A percentile compares a stretch with the other conserved stretches of the same genome.
Conservation (phyloP, 805 yeast species). For the Maudiozyma saulgeensis region DNA sequence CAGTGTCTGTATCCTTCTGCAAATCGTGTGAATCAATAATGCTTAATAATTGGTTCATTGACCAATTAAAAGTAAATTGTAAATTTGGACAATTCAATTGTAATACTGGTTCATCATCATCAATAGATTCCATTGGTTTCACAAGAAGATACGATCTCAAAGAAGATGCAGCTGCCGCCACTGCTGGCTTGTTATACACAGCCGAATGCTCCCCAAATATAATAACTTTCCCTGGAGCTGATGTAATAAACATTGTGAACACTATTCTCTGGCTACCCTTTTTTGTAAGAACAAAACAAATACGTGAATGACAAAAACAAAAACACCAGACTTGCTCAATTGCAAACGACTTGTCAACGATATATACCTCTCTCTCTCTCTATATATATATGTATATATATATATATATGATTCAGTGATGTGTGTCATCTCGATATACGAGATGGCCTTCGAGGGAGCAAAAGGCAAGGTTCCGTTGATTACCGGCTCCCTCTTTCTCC, state of each 20-base stretch:
- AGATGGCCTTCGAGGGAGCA: too few relatives aligned
- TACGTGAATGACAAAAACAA: too few relatives aligned
- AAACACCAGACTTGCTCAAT: too few relatives aligned
- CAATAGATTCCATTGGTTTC: constrained; percentile 21
- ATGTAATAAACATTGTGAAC: constrained; percentile 45
- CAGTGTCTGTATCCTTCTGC: not conserved
- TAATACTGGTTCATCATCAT: not conserved
- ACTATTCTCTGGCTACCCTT: too few relatives aligned
- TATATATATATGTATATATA: too few relatives aligned
- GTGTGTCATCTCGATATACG: not conserved
- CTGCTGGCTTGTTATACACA: constrained; percentile 86
- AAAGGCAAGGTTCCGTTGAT: too few relatives aligned
- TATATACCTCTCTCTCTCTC: not conserved
- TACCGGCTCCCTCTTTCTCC: not conserved
- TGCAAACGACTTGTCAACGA: too few relatives aligned
- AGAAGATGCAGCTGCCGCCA: constrained; percentile 81
- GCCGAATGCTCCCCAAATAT: constrained; percentile 96
- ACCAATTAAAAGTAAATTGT: constrained; percentile 56
- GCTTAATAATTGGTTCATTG: constrained; percentile 4
- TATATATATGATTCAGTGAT: not conserved
- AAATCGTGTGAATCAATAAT: not conserved
- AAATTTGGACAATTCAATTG: constrained; percentile 64
- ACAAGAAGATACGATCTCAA: constrained; percentile 75
- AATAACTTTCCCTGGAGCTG: constrained; percentile 96
- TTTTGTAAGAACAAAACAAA: too few relatives aligned